Evolutionary conservation across 2,329 filamentous ascomycete species (phyloP), one percentile per base, ranked within the genome.

Genomic region (Sporothrix sp.): DNA sequence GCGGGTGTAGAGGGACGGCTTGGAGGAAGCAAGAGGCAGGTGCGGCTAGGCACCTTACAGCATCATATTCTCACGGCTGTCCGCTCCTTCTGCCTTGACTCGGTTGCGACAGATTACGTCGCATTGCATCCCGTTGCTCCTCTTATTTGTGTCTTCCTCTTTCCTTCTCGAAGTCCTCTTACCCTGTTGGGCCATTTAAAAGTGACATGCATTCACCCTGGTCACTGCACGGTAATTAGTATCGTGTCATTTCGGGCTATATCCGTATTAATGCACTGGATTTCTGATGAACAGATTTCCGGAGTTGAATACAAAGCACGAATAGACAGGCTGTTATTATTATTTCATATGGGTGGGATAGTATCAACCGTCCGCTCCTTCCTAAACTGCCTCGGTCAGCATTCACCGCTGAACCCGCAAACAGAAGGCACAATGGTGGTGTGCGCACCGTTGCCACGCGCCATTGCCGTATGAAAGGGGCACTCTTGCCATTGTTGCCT

Each of bases 401-500:
- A n/a, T n/a, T n/a, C n/a, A n/a, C n/a, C n/a, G n/a, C n/a, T n/a
- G 30, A 43, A 25, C 20, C 39, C 39, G 39, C 39, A 43, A 43
- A 43, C 23, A 18, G 25, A 25, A 42, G n/a, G n/a, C n/a, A n/a
- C n/a, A n/a, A n/a, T n/a, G n/a, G n/a, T n/a, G n/a, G n/a, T n/a
- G n/a, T n/a, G n/a, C n/a, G 16, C 20, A 23, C 20, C 25, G 16
- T 42, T 30, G 39, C 14, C 42, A 23, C 18, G 23, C 18, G 11
- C 42, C 27, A 32, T 46, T 46, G 21, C 23, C 13, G 43, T 27
- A 46, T 7, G 16, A 36, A 14, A 14, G 16, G 28, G 20, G 18
- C 18, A 28, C 28, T 45, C 28, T 32, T 43, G 27, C 40, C 16
- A 43, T 43, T 43, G 43, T 45, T 16, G 18, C 28, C 18, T 9